phyloP scores from a whole-genome alignment of 108 stramenopile genomes.

The Chaetoceros tenuissimus region DNA sequence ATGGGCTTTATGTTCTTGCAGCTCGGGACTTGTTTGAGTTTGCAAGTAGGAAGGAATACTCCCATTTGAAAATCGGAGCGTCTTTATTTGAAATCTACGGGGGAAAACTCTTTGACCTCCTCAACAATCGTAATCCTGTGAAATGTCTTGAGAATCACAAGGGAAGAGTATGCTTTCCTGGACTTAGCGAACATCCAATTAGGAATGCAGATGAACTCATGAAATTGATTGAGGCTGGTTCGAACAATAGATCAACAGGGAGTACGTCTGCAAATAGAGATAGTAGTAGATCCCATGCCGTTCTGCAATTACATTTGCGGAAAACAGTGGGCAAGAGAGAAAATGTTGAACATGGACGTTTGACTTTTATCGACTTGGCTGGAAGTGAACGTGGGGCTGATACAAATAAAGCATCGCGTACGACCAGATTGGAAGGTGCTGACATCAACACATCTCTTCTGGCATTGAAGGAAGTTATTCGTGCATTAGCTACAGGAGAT shows the following conservation, averaged over 20 bases:
- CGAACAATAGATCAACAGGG: conserved; percentile 90
- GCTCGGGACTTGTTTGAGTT: conserved; percentile 86
- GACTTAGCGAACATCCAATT: conserved; percentile 78
- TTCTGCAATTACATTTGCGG: conserved; percentile 81
- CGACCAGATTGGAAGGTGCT: conserved; percentile 93
- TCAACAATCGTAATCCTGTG: conserved; percentile 78
- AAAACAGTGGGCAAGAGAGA: conserved; percentile 42
- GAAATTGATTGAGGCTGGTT: conserved; percentile 84
- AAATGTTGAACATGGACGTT: conserved; percentile 69
- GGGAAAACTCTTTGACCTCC: conserved; percentile 91
- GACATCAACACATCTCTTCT: conserved; percentile 97
- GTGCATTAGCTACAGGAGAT: conserved; percentile 86
- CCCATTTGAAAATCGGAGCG: conserved; percentile 60
- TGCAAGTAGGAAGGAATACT: conserved; percentile 39
- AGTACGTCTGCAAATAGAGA: conserved; percentile 89
- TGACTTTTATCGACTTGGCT: conserved; percentile 96
- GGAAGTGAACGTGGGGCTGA: conserved; percentile 97
- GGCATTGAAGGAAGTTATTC: conserved; percentile 99
- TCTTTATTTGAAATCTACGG: conserved; percentile 98
- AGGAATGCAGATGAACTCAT: conserved; percentile 74
- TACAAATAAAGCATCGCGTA: conserved; percentile 84
- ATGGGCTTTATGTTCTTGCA: conserved; percentile 87
- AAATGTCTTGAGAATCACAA: conserved; percentile 92
- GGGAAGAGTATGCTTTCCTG: conserved; percentile 92
- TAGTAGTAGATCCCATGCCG: conserved; percentile 90